A percentile compares a stretch with the other conserved stretches of the same genome.
These are phyloP conservation scores for Nymphaea colorata DNA, from an alignment of 164 flowering plant species.

Conservation along the genomic window DNA sequence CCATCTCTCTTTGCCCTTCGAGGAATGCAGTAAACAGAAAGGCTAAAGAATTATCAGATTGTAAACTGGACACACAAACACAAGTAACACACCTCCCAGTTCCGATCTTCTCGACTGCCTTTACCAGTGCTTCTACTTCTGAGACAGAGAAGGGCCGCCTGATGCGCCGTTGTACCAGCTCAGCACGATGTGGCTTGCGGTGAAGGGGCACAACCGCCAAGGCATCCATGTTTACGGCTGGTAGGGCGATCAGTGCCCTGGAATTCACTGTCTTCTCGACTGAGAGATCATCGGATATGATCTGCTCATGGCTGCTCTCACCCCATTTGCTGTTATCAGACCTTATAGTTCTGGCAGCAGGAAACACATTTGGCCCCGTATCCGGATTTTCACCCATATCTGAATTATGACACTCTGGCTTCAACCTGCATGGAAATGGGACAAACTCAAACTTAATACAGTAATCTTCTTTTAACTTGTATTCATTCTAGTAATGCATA, in stretches of 20 bases:
- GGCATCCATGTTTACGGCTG: constrained; percentile 28
- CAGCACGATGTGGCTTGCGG: constrained; percentile 60
- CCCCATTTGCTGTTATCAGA: constrained; percentile 23
- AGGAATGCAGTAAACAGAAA: too few relatives aligned
- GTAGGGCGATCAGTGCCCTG: constrained; percentile 53
- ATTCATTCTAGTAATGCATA: too few relatives aligned
- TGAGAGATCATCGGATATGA: constrained; percentile 28
- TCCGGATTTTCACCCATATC: neutral
- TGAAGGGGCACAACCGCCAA: constrained; percentile 43
- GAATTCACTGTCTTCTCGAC: constrained; percentile 45
- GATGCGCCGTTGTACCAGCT: constrained; percentile 69
- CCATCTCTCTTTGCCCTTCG: too few relatives aligned
- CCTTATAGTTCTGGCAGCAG: neutral
- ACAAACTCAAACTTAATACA: too few relatives aligned
- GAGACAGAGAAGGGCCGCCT: constrained; percentile 93
- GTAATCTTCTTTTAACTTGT: too few relatives aligned
- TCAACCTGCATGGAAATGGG: neutral
- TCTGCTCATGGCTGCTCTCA: constrained; percentile 69
- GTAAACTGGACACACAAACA: too few relatives aligned
- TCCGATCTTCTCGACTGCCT: constrained; percentile 96
- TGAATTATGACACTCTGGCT: neutral
- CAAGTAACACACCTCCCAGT: constrained; percentile 71
- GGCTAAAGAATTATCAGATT: neutral
- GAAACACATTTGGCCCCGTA: neutral
- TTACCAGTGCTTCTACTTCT: constrained; percentile 97